Evolutionary conservation across 495 filamentous ascomycete species (phyloP), one percentile per base, ranked within the genome.

Genomic region (Clohesyomyces aquaticus): DNA sequence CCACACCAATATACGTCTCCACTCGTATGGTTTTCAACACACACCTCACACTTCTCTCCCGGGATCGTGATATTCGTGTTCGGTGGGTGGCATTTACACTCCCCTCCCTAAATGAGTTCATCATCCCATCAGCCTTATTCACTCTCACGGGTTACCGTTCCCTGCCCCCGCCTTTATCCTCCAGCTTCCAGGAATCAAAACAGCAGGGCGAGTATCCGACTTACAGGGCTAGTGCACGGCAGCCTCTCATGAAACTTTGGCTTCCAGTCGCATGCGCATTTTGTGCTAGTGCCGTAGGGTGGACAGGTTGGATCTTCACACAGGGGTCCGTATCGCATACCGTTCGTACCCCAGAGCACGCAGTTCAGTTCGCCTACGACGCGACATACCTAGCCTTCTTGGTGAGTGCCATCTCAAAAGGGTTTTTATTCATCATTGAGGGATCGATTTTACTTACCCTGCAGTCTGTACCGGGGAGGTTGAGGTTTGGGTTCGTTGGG

Each of bases 401-500:
- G n/a, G 10, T 42, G 9, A 10, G 38, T 9, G 38, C n/a, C n/a
- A n/a, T n/a, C n/a, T n/a, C n/a, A n/a, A n/a, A n/a, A n/a, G n/a
- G n/a, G n/a, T n/a, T n/a, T n/a, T n/a, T n/a, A n/a, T n/a, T n/a
- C n/a, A n/a, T n/a, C n/a, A n/a, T n/a, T n/a, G n/a, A n/a, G n/a
- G n/a, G n/a, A n/a, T n/a, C n/a, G n/a, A n/a, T 9, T 42, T n/a
- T n/a, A n/a, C n/a, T n/a, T n/a, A n/a, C n/a, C n/a, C n/a, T n/a
- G n/a, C 60, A 63, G 52, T 63, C 60, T 1, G 42, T 49, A 51
- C 60, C 60, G 16, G 50, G 18, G 25, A 63, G 50, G 9, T 27
- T 55, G 28, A 14, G 26, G 27, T 14, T 2, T 18, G 26, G 45
- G 1, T 6, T 21, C 2, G 21, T 2, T n/a, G 51, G 16, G 41